Evolutionary conservation across 1,284 basidiomycete genomes (phyloP), one percentile per base, ranked within the genome.

Genomic region (Ganoderma lucidum): DNA sequence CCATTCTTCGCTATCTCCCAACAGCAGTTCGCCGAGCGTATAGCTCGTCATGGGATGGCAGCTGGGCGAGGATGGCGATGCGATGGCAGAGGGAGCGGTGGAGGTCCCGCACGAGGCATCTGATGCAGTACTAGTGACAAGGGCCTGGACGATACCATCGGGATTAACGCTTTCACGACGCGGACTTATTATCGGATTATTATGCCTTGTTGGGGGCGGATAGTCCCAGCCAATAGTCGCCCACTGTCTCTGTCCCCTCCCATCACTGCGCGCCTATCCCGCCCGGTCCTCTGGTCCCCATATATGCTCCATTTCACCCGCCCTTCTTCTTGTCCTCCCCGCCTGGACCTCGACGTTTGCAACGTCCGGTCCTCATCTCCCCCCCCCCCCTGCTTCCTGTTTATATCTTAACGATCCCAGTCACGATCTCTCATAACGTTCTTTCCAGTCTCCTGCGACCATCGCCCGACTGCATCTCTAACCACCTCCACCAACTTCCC

Each of bases 221-320:
- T 41, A 41, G 59, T 61, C 59, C n/a, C 59, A 61, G 59, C 59
- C 39, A 61, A 44, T 71, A 69, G 66, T 72, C 68, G 64, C 66
- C 58, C 70, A 67, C 70, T 71, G 66, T 71, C 23, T 69, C 70
- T 71, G 66, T 71, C 23, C 69, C 71, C 70, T 67, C 64, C 73
- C 69, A 72, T 72, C 73, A 72, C 65, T 65, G 64, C 73, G 72
- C 71, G 70, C 73, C 70, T 72, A 72, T 65, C 61, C 51, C 48
- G 72, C 75, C 73, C 79, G 75, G 74, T 68, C 58, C 64, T 69
- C 75, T 76, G 79, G 79, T 71, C 75, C 78, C 76, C 75, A 79
- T 80, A 80, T 81, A 80, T 78, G 23, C 59, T 77, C 72, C 74
- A 79, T 76, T 61, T 78, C 75, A 76, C 73, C 74, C 75, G 77